Base-by-base conservation (phyloP, 129 eudicot species). In the Calendula officinalis region DNA sequence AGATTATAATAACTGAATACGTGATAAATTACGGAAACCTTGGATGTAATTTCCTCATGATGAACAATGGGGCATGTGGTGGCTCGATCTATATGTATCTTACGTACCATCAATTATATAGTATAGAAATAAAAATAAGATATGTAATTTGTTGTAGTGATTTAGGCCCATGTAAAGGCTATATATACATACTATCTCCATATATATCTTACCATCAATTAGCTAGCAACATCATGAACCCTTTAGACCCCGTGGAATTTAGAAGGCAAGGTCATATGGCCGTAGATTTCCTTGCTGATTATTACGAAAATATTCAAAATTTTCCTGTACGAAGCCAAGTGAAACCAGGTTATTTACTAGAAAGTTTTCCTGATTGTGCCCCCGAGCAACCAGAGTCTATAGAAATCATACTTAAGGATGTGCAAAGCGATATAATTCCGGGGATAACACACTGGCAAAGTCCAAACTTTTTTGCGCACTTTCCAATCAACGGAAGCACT, bases 241-340 rank as follows among this genome's bases (percentile, higher is more conserved):
- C 82, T 1, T 50, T 77, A 5, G 69, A 77, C 69, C 77, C 73
- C 1, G 73, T 70, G 9, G 77, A 70, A 16, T 77, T 77, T 49
- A 30, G 77, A 11, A 34, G 49, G 33, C 77, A 77, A 61, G 77
- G 70, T 45, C 76, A 77, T 56, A 45, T 67, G 41, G 15, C 70
- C 11, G 44, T 70, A 3, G 81, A 77, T 46, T 77, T 77, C 67
- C 54, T 77, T 8, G 68, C 77, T 0, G 77, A 77, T 13, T 77
- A 77, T 35, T 77, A 55, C 63, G 58, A 70, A 2, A 77, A 58
- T 34, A 51, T 77, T 3, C 57, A 77, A 27, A 64, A 48, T 2
- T 77, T 63, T 56, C 81, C 81, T 0, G 77, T 77, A 8, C 61
- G 57, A 3, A 77, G 77, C 73, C 75, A 67, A 30, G 83, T 78